phyloP scores from a whole-genome alignment of 2,329 filamentous ascomycete species.

The Colletotrichum siamense region DNA sequence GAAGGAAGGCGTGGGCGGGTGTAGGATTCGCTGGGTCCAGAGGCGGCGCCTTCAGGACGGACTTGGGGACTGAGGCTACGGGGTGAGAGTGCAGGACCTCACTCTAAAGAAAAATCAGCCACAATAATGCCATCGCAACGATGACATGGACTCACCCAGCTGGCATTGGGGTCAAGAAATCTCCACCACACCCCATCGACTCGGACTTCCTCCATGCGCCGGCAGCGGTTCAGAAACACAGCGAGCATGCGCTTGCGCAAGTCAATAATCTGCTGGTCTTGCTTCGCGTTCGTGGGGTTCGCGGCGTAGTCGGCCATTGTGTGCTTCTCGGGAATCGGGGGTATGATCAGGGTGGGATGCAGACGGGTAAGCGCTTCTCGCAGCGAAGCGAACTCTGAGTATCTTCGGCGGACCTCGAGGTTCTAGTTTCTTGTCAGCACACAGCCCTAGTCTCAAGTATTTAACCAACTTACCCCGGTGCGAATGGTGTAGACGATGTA shows the following conservation, averaged over 20 bases:
- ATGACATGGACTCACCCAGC: constrained; percentile 73
- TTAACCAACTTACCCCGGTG: constrained; percentile 72
- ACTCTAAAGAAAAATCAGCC: constrained; percentile 60
- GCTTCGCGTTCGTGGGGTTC: constrained; percentile 96
- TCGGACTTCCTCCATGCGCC: constrained; percentile 88
- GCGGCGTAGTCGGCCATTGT: constrained; percentile 98
- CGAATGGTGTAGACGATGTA: constrained; percentile 98
- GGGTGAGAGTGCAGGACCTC: constrained; percentile 96
- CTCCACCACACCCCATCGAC: constrained; percentile 98
- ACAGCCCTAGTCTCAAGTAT: neutral
- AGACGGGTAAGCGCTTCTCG: constrained; percentile 87
- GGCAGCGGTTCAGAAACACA: constrained; percentile 93
- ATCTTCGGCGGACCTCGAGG: constrained; percentile 90
- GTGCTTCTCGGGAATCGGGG: constrained; percentile 98
- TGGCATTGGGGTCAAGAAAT: constrained; percentile 96
- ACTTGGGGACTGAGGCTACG: constrained; percentile 90
- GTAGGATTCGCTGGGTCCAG: constrained; percentile 93
- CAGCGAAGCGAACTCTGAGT: constrained; percentile 95
- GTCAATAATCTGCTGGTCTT: constrained; percentile 96
- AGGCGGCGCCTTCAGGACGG: constrained; percentile 92
- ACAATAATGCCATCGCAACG: neutral
- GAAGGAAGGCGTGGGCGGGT: constrained; percentile 84
- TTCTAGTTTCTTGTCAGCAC: constrained; percentile 61
- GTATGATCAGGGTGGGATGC: constrained; percentile 94
- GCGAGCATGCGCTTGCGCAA: constrained; percentile 95